Base-by-base conservation (phyloP, 306 rosid species). In the Rosa multiflora region DNA sequence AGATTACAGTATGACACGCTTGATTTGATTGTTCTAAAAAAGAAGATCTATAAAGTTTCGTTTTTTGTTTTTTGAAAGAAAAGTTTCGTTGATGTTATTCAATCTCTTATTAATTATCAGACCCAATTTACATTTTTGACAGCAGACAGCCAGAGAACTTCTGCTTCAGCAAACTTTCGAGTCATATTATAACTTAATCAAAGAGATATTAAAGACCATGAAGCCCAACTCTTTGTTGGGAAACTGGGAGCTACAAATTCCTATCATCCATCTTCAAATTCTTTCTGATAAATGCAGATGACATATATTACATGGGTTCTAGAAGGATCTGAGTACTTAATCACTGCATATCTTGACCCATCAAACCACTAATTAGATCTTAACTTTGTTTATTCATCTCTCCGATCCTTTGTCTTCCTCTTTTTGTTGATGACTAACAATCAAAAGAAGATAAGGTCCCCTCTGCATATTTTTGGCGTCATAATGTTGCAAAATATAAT, bases 1-100 rank as follows among this genome's bases (percentile, higher is more conserved):
- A 67, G 79, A 61, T 63, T 66, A 26, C 13, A 62, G 53, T 29
- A 52, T 78, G 72, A 40, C 71, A 86, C 58, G 64, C 78, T 76
- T 55, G 84, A 86, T 83, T 83, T 55, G 78, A 87, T 63, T 70
- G 81, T 82, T 69, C 73, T 9, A 9, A 42, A 32, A 68, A 48
- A 2, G 64, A 51, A 73, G 51, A 67, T 42, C 26, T 18, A 67
- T 67, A 67, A 67, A 67, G 51, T n/a, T 10, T 42, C 42, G 17
- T 4, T 26, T 26, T 26, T 26, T 26, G 26, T 26, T 26, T 26
- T 26, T 26, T 26, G 29, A 26, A 26, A 26, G 29, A 26, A 67
- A 67, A 67, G 72, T n/a, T 10, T 42, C 42, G 17, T 4, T 42
- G 29, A 18, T 67, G 46, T 64, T 64, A 11, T 35, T 17, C 39